A percentile compares a stretch with the other conserved stretches of the same genome.
Conservation (phyloP, 805 yeast genomes). For the Candida xyloterini region DNA sequence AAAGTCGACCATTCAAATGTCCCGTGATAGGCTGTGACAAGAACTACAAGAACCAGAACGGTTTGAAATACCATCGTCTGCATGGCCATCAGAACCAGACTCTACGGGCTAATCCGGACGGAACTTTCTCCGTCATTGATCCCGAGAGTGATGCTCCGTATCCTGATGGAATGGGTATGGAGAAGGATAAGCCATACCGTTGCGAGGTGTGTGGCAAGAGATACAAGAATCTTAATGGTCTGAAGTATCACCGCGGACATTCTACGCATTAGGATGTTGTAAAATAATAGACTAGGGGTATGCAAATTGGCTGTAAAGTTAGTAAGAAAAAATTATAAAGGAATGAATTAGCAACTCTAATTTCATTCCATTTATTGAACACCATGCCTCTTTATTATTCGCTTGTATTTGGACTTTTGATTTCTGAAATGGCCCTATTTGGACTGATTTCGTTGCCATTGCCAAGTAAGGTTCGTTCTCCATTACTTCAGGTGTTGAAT, state of each 20-base stretch:
- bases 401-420: constrained; percentile 65
- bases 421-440: constrained; percentile 76
- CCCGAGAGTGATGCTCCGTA: constrained; percentile 87
- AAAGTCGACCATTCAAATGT: constrained; percentile 92
- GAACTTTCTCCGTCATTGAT: constrained; percentile 87
- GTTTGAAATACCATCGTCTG: constrained; percentile 88
- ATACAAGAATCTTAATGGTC: constrained; percentile 92
- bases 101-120: constrained; percentile 85
- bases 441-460: constrained; percentile 79
- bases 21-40: constrained; percentile 98
- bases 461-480: constrained; percentile 71
- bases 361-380: not conserved
- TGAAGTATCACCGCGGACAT: constrained; percentile 96
- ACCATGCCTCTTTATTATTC: constrained; percentile 32
- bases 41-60: constrained; percentile 96
- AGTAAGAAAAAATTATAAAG: not conserved
- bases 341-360: constrained; percentile 6
- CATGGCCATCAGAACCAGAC: constrained; percentile 98
- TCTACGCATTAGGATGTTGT: constrained; percentile 63
- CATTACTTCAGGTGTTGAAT: constrained; percentile 57
- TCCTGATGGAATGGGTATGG: constrained; percentile 91
- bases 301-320: not conserved
- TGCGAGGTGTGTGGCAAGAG: constrained; percentile 98
- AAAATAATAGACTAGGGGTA: constrained; percentile 7
- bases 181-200: constrained; percentile 96